Conservation (phyloP, 1,139 yeast species). For the Saccharomycopsis hybrid region DNA sequence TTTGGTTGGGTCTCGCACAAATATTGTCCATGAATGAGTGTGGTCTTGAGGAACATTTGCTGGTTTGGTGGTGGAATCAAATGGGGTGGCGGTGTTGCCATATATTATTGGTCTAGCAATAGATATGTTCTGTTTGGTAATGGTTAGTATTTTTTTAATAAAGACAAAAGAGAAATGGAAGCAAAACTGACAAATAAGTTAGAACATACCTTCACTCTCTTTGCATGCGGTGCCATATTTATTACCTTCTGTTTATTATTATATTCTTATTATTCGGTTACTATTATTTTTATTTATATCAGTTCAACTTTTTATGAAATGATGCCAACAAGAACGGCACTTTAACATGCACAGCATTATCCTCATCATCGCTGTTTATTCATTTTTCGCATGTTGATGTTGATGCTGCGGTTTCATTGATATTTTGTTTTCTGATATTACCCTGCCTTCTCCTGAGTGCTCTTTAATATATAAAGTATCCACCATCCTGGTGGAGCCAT, state of each 20-base stretch:
- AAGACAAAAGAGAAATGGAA: neutral
- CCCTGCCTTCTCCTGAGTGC: too few species aligned
- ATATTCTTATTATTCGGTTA: too few species aligned
- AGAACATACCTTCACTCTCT: constrained; percentile 18
- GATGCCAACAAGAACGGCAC: too few species aligned
- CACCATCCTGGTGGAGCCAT: too few species aligned
- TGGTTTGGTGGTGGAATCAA: constrained; percentile 55
- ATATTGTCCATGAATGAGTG: constrained; percentile 94
- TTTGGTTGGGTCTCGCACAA: constrained; percentile 68
- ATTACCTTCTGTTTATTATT: neutral
- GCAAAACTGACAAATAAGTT: neutral
- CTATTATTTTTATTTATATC: too few species aligned
- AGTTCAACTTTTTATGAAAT: too few species aligned
- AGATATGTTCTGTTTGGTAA: constrained; percentile 50
- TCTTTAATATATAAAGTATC: too few species aligned
- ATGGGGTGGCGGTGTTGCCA: constrained; percentile 79
- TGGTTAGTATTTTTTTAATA: neutral
- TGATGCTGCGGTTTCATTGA: too few species aligned
- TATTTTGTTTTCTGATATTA: too few species aligned
- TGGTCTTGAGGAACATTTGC: constrained; percentile 80
- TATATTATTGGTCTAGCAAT: constrained; percentile 80
- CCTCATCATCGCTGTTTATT: too few species aligned
- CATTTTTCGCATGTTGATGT: too few species aligned
- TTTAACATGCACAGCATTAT: too few species aligned
- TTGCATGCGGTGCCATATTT: constrained; percentile 21